These are phyloP conservation scores for Gomphus sp. DNA, from an alignment of 1,284 basidiomycete genomes.

Conservation along the genomic window DNA sequence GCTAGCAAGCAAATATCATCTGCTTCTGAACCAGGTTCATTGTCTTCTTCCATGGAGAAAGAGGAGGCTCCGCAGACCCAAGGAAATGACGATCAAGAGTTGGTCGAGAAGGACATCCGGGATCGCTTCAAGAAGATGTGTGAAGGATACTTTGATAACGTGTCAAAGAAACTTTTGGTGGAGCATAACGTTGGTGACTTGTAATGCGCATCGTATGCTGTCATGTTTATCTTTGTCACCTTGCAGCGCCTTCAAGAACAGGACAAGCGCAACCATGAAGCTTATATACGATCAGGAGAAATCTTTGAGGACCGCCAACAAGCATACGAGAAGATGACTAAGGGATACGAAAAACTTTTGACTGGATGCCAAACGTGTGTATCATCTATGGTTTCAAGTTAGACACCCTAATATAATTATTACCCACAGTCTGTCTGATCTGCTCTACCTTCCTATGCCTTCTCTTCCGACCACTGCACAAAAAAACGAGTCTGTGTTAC, in stretches of 20 bases:
- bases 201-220: neutral
- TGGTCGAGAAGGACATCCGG: slow-evolving; percentile 77
- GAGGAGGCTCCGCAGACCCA: slow-evolving; percentile 15
- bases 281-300: slow-evolving; percentile 96
- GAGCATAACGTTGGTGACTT: slow-evolving; percentile 70
- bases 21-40: slow-evolving; percentile 42
- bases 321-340: slow-evolving; percentile 97
- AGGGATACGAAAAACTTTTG: slow-evolving; percentile 86
- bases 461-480: slow-evolving; percentile 71
- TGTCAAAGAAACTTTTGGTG: slow-evolving; percentile 84
- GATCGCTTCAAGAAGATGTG: slow-evolving; percentile 90
- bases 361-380: slow-evolving; percentile 74
- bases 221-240: slow-evolving; percentile 1
- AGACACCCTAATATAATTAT: neutral
- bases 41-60: slow-evolving; percentile 35
- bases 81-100: slow-evolving; percentile 49
- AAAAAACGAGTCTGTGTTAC: slow-evolving; percentile 66
- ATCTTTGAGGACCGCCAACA: slow-evolving; percentile 99
- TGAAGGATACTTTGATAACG: slow-evolving; percentile 86
- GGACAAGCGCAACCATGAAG: slow-evolving; percentile 94
- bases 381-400: neutral
- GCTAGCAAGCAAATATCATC: slow-evolving; percentile 42
- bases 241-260: slow-evolving; percentile 87
- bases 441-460: slow-evolving; percentile 77
- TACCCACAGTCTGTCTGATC: slow-evolving; percentile 68